Conservation (phyloP, 139 green algal species). For the Closterium sp. region DNA sequence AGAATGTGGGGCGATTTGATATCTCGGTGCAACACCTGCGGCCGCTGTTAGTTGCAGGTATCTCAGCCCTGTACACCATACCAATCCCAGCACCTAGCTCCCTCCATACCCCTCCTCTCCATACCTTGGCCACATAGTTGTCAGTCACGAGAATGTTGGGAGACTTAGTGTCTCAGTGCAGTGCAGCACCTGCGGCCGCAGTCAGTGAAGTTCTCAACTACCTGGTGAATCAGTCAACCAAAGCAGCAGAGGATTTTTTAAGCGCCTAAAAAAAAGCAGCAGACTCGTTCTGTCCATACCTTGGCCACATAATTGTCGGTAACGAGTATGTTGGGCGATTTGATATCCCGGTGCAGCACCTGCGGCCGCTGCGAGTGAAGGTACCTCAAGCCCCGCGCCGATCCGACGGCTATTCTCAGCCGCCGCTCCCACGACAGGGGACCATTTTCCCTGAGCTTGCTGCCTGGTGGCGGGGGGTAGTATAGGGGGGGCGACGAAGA, state of each 20-base stretch:
- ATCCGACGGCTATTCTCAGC: slow-evolving; percentile 6
- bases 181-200: slow-evolving; percentile 14
- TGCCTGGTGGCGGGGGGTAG: neutral
- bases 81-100: too few relatives aligned
- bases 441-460: neutral
- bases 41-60: slow-evolving; percentile 27
- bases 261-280: too few relatives aligned
- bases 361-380: slow-evolving; percentile 26
- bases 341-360: slow-evolving; percentile 16
- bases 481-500: neutral
- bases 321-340: slow-evolving; percentile 22
- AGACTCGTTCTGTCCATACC: neutral
- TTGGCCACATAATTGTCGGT: slow-evolving; percentile 14
- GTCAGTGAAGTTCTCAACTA: slow-evolving; percentile 17
- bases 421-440: slow-evolving; percentile 14
- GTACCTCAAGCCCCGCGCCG: slow-evolving; percentile 19
- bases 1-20: slow-evolving; percentile 30
- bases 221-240: too few relatives aligned
- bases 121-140: slow-evolving; percentile 12
- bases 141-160: slow-evolving; percentile 20
- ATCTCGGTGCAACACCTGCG: slow-evolving; percentile 18
- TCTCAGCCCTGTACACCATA: neutral
- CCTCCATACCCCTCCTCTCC: too few relatives aligned
- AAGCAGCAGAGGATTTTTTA: too few relatives aligned
- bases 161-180: slow-evolving; percentile 17